Evolutionary conservation across 192 early-diverging fungal species (phyloP).

Genomic region (Anaeromyces robustus): DNA sequence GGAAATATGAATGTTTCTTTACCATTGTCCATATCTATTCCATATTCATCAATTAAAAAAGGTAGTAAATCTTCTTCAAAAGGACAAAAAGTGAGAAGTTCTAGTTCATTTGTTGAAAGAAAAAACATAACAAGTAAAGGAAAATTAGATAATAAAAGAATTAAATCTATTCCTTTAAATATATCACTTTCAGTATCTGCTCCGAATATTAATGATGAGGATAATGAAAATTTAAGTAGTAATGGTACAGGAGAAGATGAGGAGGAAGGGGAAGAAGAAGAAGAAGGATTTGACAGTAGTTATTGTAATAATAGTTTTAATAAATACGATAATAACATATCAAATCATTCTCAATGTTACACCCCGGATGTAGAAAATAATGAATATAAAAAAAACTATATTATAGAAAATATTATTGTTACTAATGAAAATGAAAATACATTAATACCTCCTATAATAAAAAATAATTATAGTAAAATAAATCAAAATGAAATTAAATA

Average conservation of each 20-base stretch:
- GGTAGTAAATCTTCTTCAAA: background rate
- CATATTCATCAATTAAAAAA: background rate
- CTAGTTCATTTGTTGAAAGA: background rate
- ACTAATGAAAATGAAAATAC: background rate
- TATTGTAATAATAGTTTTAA: background rate
- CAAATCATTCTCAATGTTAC: background rate
- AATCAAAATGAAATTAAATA: background rate
- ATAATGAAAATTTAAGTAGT: background rate
- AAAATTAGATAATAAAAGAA: background rate
- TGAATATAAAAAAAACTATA: background rate
- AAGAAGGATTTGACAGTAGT: background rate
- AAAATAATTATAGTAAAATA: background rate
- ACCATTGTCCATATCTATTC: background rate
- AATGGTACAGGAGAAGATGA: background rate
- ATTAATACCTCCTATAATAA: background rate
- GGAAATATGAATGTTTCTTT: background rate
- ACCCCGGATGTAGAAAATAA: background rate
- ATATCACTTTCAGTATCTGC: background rate
- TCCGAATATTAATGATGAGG: background rate
- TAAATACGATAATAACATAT: background rate
- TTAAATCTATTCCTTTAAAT: background rate
- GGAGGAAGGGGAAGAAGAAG: too few relatives aligned
- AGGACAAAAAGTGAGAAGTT: background rate
- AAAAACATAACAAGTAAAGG: background rate
- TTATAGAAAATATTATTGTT: background rate